Conservation (phyloP, 2,329 filamentous ascomycete species). For the Ophiocordyceps camponoti-saundersi region DNA sequence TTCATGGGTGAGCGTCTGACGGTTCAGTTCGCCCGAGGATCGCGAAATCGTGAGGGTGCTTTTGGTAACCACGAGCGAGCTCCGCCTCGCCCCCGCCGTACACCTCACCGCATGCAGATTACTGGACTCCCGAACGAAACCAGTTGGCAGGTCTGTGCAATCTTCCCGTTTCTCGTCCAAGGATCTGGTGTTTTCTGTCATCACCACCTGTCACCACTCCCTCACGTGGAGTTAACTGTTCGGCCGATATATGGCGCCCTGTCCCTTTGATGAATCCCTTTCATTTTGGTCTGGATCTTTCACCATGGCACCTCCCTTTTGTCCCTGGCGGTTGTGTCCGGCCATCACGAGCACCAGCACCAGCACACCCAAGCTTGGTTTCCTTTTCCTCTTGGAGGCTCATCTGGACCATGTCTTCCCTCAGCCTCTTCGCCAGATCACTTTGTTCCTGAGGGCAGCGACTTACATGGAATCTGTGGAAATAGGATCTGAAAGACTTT, state of each 20-base stretch:
- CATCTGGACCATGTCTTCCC: conserved; percentile 10
- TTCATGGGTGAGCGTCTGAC: conserved; percentile 97
- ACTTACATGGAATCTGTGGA: conserved; percentile 64
- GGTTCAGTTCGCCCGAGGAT: conserved; percentile 93
- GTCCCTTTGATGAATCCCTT: conserved; percentile 2
- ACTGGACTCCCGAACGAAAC: conserved; percentile 93
- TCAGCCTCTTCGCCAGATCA: conserved; percentile 8
- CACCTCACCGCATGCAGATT: conserved; percentile 92
- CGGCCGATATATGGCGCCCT: conserved; percentile 5
- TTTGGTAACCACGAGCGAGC: conserved; percentile 38
- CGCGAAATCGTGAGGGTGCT: conserved; percentile 35
- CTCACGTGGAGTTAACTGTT: conserved; percentile 10
- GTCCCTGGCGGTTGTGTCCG: conserved; percentile 1
- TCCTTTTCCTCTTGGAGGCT: conserved; percentile 14
- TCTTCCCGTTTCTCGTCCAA: conserved; percentile 40
- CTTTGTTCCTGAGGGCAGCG: conserved; percentile 38
- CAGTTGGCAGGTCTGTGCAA: conserved; percentile 98
- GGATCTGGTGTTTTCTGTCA: conserved; percentile 18
- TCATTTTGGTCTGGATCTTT: conserved; percentile 8
- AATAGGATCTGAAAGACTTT: conserved; percentile 99
- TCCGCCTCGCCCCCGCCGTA: conserved; percentile 70
- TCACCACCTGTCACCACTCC: conserved; percentile 5
- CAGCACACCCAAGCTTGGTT: conserved; percentile 1
- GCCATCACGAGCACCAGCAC: background rate
- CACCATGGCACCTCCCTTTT: conserved; percentile 7